Evolutionary conservation across 345 rosid species (phyloP).

Genomic region (Microcos paniculata): DNA sequence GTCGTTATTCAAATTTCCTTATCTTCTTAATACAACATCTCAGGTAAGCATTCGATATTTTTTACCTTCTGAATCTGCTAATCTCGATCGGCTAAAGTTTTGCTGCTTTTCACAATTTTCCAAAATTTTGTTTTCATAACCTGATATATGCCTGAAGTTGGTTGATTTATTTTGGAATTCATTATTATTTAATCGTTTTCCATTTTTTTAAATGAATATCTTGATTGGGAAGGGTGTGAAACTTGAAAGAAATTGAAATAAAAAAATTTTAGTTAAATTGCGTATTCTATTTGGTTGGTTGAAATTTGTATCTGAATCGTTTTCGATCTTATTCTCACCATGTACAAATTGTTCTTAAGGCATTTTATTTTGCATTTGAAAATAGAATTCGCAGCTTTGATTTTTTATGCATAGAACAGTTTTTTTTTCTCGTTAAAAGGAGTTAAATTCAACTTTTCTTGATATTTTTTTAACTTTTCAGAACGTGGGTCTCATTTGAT

Average conservation of each 20-base stretch:
- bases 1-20: background rate
- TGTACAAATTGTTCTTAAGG: background rate
- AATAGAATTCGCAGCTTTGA: background rate
- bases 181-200: background rate
- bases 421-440: background rate
- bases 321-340: background rate
- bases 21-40: background rate
- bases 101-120: slow-evolving; percentile 7
- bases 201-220: background rate
- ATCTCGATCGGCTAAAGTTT: slow-evolving; percentile 5
- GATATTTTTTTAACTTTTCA: too few species aligned
- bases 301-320: background rate
- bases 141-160: slow-evolving; percentile 19
- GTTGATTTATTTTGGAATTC: background rate
- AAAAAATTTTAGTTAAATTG: background rate
- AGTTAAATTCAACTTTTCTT: too few species aligned
- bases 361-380: background rate
- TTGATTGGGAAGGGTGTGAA: slow-evolving; percentile 4
- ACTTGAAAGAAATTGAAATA: background rate
- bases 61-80: slow-evolving; percentile 2
- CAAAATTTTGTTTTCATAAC: background rate
- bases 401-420: background rate
- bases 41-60: slow-evolving; percentile 17
- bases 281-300: background rate
- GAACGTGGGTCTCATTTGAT: too few species aligned